These are phyloP conservation scores for Cercospora nicotianae DNA, from an alignment of 2,329 filamentous ascomycete genomes.

Conservation along the genomic window DNA sequence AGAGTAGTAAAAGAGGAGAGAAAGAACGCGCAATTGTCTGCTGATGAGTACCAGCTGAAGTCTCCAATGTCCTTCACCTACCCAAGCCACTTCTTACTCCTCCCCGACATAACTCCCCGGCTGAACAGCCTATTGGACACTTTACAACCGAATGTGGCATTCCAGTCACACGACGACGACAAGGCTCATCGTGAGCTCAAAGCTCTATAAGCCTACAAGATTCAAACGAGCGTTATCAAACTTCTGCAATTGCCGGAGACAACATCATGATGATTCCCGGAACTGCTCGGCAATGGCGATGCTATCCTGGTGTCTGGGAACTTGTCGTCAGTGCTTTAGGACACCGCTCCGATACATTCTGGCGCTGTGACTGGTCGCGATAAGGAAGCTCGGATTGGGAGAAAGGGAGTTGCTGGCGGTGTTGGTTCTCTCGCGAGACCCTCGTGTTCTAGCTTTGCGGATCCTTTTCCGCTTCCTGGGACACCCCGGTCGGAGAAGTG, in stretches of 20 bases:
- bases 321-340: not conserved
- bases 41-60: not conserved
- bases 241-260: not conserved
- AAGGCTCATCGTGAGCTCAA: not conserved
- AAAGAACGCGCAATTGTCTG: not conserved
- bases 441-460: not conserved
- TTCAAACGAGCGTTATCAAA: not conserved
- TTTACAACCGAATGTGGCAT: not conserved
- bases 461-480: not conserved
- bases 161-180: not conserved
- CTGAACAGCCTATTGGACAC: not conserved
- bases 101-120: not conserved
- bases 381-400: not conserved
- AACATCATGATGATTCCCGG: not conserved
- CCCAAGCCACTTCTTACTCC: not conserved
- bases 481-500: not conserved
- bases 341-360: not conserved
- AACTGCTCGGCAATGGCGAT: not conserved
- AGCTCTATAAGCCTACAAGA: not conserved
- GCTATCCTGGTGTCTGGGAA: not conserved
- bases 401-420: not conserved
- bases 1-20: not conserved
- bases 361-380: not conserved
- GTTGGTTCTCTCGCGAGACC: not conserved
- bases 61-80: not conserved